These are phyloP conservation scores for Gautieria morchelliformis DNA, from an alignment of 768 basidiomycete genomes.

Conservation along the genomic window DNA sequence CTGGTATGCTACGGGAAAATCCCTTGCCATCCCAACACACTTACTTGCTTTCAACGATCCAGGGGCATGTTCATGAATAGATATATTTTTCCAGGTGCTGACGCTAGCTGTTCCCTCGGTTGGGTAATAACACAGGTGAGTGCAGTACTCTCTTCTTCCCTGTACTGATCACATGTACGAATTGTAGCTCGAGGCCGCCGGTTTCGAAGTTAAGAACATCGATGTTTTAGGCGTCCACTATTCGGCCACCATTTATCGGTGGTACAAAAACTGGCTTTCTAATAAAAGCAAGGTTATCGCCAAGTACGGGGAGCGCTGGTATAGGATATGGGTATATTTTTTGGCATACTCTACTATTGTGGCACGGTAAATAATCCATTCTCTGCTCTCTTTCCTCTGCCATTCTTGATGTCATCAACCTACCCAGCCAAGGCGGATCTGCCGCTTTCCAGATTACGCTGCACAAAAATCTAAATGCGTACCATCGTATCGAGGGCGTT, in stretches of 20 bases:
- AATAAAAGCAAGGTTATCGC: constrained; percentile 86
- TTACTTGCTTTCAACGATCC: background rate
- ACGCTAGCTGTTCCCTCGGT: constrained; percentile 89
- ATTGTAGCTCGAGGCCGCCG: constrained; percentile 57
- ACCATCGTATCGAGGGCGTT: constrained; percentile 82
- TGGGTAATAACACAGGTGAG: constrained; percentile 81
- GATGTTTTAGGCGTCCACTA: constrained; percentile 98
- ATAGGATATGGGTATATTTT: constrained; percentile 95
- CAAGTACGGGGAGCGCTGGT: constrained; percentile 91
- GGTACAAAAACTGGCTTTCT: constrained; percentile 96
- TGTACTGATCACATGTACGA: background rate
- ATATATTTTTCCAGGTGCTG: constrained; percentile 97
- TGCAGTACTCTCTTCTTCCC: background rate
- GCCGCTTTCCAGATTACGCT: constrained; percentile 96
- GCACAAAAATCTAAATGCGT: constrained; percentile 97
- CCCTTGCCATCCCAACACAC: background rate
- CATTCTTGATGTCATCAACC: background rate
- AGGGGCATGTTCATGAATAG: constrained; percentile 98
- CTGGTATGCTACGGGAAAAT: constrained; percentile 42
- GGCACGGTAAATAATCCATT: constrained; percentile 42
- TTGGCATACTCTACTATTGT: constrained; percentile 85
- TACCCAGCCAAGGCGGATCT: constrained; percentile 67
- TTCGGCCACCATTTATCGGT: constrained; percentile 78
- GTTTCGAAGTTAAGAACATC: constrained; percentile 93
- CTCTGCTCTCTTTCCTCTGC: background rate